Evolutionary conservation across 306 rosid genomes (phyloP).

Genomic region (cucumber (Cucumis sativus)): Cucumber_9930_V3 NC_026661.2:1252501-1253000

Average conservation of each 20-base stretch:
- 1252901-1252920: neutral
- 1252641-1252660: neutral
- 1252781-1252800: neutral
- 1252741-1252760: neutral
- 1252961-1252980: neutral
- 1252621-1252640: neutral
- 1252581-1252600: neutral
- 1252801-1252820: neutral
- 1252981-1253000: neutral
- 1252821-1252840: neutral
- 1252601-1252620: neutral
- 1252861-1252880: neutral
- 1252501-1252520: constrained; percentile 7
- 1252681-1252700: neutral
- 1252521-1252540: neutral
- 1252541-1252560: neutral
- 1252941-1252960: neutral
- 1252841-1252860: neutral
- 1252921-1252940: neutral
- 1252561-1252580: neutral
- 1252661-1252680: neutral
- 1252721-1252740: neutral
- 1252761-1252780: neutral
- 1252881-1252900: constrained; percentile 1
- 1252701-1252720: neutral